phyloP scores from a whole-genome alignment of 495 filamentous ascomycete species.

The Penicillium manginii region DNA sequence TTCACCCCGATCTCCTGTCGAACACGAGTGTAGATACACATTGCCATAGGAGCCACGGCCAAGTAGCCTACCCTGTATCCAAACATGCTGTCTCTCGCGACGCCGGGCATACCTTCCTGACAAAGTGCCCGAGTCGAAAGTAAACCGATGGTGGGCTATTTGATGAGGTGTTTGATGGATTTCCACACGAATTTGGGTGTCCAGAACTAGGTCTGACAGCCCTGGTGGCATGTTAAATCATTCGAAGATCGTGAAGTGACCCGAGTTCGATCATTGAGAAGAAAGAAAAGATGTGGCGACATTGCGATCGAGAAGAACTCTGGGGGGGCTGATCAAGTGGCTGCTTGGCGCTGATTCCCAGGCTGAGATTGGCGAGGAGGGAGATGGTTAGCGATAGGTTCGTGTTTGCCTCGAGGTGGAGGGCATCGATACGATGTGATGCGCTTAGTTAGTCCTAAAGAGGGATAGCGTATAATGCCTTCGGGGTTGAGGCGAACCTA shows the following conservation, averaged over 20 bases:
- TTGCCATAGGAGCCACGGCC: background rate
- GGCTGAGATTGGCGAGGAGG: too few species aligned
- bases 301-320: too few species aligned
- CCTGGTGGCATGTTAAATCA: background rate
- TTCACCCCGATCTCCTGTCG: background rate
- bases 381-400: too few species aligned
- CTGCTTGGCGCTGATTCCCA: too few species aligned
- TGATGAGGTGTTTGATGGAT: background rate
- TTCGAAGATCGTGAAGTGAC: background rate
- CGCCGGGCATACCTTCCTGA: background rate
- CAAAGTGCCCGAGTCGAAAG: background rate
- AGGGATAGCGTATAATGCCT: background rate
- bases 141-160: background rate
- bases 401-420: too few species aligned
- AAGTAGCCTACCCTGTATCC: background rate
- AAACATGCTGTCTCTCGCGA: background rate
- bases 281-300: too few species aligned
- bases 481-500: background rate
- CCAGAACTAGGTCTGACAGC: background rate
- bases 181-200: conserved; percentile 1
- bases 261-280: background rate
- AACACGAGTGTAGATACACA: background rate
- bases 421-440: too few species aligned
- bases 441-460: background rate
- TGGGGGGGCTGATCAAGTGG: too few species aligned